Conservation (phyloP, 192 early-diverging fungal genomes). For the Rhizoclosmatium sp. region DNA sequence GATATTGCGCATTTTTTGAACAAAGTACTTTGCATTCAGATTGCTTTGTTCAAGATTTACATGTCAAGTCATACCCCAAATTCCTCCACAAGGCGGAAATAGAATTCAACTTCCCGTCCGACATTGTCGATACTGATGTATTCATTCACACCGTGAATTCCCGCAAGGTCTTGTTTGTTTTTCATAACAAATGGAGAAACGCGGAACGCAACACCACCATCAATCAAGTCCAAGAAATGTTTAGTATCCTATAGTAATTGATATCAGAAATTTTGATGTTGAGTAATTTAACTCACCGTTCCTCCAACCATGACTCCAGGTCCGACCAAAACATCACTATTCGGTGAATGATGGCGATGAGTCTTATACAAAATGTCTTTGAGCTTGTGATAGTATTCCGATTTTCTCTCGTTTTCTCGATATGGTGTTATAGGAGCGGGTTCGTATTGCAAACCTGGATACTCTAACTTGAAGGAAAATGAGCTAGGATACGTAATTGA, state of each 20-base stretch:
- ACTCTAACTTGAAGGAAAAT: not conserved
- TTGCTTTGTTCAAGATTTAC: too few species aligned
- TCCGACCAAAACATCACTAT: not conserved
- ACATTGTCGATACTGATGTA: not conserved
- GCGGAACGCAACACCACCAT: not conserved
- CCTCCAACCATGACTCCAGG: not conserved
- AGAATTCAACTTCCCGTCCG: not conserved
- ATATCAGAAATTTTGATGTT: too few species aligned
- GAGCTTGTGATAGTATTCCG: not conserved
- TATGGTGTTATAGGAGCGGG: not conserved
- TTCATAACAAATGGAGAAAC: not conserved
- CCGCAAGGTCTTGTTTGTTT: not conserved
- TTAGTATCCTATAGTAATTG: not conserved
- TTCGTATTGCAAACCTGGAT: not conserved
- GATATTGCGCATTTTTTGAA: too few species aligned
- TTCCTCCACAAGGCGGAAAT: not conserved
- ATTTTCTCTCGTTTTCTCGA: not conserved
- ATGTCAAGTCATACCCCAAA: too few species aligned
- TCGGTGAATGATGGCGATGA: not conserved
- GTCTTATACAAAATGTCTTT: not conserved
- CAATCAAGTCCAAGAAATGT: not conserved
- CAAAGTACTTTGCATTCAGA: too few species aligned
- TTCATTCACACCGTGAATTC: constrained; percentile 5
- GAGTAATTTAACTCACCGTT: not conserved
- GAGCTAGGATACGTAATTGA: not conserved